Evolutionary conservation across 2,329 filamentous ascomycete species (phyloP), one percentile per base, ranked within the genome.

Genomic region (Magnaporthiopsis poae): DNA sequence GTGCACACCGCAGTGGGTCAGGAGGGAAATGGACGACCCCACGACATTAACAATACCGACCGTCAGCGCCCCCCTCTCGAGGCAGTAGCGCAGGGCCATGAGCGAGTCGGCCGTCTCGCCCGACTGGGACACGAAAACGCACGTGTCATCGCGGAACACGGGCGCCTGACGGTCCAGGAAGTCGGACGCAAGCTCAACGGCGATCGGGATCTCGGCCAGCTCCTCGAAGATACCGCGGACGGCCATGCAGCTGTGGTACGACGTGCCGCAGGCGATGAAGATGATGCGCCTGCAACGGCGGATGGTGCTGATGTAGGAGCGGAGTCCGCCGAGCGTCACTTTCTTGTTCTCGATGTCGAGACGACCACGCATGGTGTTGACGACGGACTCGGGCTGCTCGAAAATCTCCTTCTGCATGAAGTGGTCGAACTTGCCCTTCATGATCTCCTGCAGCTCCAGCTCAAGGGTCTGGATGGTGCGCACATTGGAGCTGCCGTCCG

Each of bases 371-470:
- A 99, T 99, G 72, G 95, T 97, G 86, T 99, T 99, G 83, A 99
- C 89, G 69, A 99, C 92, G 18, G 95, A 99, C 82, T 99, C 95
- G 75, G 95, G 95, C 84, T 99, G 95, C 85, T 99, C 95, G 79
- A 99, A 99, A 75, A 99, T 99, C 80, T 99, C 95, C 88, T 99
- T 99, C 80, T 99, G 95, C 95, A 99, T 99, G 85, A 97, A 99
- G 83, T 99, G 95, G 79, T 99, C 95, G 80, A 98, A 99, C 78
- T 95, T 96, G 80, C 95, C 95, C 89, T 99, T 99, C 95, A 99
- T 99, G 81, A 99, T 99, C 84, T 99, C 93, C 84, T 99, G 95
- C 71, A 99, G 89, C 84, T 99, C 92, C 64, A 99, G 90, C 84
- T 99, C 95, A 67, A 99, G 87, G 66, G 95, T 99, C 86, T 99